Conservation (phyloP, 257 asterid species). For the Lithospermum erythrorhizon region DNA sequence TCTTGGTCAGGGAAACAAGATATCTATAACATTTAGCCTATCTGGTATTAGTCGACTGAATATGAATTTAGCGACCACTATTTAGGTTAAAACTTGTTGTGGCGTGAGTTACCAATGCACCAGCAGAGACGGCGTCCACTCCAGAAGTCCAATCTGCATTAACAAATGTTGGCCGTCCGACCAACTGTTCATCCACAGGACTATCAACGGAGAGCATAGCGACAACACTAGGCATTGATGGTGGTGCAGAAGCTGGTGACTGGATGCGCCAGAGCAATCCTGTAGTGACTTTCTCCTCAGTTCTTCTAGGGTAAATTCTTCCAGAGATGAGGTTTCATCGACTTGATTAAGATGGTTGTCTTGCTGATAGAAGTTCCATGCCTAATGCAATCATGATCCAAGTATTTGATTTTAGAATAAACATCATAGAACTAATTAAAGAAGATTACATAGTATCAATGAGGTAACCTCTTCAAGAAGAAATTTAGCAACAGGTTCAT, state of each 20-base stretch:
- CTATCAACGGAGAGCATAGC: conserved; percentile 48
- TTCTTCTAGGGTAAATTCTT: conserved; percentile 33
- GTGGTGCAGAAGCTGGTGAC: conserved; percentile 55
- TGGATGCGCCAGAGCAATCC: conserved; percentile 71
- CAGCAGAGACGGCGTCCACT: conserved; percentile 14
- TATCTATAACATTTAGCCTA: too few relatives aligned
- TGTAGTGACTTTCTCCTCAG: conserved; percentile 61
- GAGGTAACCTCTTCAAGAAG: conserved; percentile 54
- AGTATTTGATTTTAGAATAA: conserved; percentile 1
- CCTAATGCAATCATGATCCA: conserved; percentile 24
- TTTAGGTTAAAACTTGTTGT: conserved; percentile 45
- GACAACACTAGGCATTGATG: conserved; percentile 66
- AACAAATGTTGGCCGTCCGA: conserved; percentile 21
- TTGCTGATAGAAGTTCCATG: conserved; percentile 58
- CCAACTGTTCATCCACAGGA: conserved; percentile 17
- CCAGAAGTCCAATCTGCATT: conserved; percentile 18
- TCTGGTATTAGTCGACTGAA: too few relatives aligned
- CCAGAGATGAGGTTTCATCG: conserved; percentile 42
- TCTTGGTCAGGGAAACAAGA: too few relatives aligned
- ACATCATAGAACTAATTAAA: too few relatives aligned
- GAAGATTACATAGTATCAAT: too few relatives aligned
- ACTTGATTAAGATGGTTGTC: conserved; percentile 37
- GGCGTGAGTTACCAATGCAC: conserved; percentile 35
- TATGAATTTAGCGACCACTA: conserved; percentile 44
- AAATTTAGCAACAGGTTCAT: conserved; percentile 43